These are phyloP conservation scores for Ceratocystis ficicola DNA, from an alignment of 2,329 filamentous ascomycete species.

Conservation along the genomic window DNA sequence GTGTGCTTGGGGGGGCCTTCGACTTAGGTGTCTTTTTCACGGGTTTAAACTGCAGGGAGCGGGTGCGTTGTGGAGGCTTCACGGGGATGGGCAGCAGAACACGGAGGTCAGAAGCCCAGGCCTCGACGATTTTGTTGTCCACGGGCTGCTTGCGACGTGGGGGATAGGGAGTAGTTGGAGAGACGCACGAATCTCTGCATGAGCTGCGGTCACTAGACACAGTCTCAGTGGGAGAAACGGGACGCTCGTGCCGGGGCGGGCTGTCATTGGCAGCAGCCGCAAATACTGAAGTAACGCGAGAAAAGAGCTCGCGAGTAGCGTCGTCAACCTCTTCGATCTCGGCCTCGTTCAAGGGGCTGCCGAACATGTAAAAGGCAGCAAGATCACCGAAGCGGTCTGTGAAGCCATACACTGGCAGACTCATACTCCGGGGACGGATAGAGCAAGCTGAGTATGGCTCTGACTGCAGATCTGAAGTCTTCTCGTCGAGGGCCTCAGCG, in stretches of 20 bases:
- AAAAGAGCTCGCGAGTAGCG: slow-evolving; percentile 16
- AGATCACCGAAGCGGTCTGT: slow-evolving; percentile 35
- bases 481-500: slow-evolving; percentile 44
- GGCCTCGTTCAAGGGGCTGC: slow-evolving; percentile 25
- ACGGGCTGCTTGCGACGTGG: slow-evolving; percentile 9
- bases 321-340: slow-evolving; percentile 12
- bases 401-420: slow-evolving; percentile 37
- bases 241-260: slow-evolving; percentile 15
- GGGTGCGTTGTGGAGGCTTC: slow-evolving; percentile 18
- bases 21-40: slow-evolving; percentile 18
- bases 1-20: slow-evolving; percentile 13
- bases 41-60: slow-evolving; percentile 16
- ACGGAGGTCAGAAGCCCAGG: slow-evolving; percentile 18
- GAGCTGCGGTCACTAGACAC: slow-evolving; percentile 23
- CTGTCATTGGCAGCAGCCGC: neutral
- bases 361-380: slow-evolving; percentile 40
- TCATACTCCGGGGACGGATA: slow-evolving; percentile 35
- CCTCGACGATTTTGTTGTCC: slow-evolving; percentile 13
- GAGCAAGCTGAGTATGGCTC: slow-evolving; percentile 35
- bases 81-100: slow-evolving; percentile 11
- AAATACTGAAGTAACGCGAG: slow-evolving; percentile 17
- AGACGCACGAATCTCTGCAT: slow-evolving; percentile 21
- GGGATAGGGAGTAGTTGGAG: slow-evolving; percentile 21
- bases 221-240: slow-evolving; percentile 22
- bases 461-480: slow-evolving; percentile 44